Base-by-base conservation (phyloP, 306 rosid genomes). In the Fragaria vesca region DNA sequence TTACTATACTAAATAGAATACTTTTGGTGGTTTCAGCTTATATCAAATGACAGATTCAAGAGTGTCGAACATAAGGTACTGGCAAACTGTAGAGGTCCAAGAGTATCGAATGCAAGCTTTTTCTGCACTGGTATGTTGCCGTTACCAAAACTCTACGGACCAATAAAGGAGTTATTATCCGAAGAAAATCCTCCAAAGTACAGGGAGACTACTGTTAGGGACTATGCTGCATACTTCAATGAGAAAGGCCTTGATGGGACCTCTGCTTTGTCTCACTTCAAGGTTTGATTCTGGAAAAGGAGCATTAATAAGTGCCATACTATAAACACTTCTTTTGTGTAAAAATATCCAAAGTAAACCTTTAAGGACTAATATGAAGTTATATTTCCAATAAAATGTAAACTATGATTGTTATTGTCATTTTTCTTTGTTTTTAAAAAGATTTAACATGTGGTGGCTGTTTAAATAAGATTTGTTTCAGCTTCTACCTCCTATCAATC, bases 31-130 rank as follows among this genome's bases (percentile, higher is more conserved):
- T 61, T 57, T 26, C 66, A 61, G 38, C 66, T 61, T 1, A 61
- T 72, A 58, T 52, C 91, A 24, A 89, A 89, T 36, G 93, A 87
- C 58, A 83, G 51, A 79, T 89, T 89, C 79, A 83, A 73, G 75
- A 84, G 87, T 20, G 54, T 77, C 40, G 82, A 84, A 16, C 82
- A 84, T 50, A 77, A 77, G 71, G 80, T 80, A 12, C 36, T 77
- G 50, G 87, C 84, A 24, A 80, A 78, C 26, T 51, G 2, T 42
- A 21, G 0, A 18, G 84, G 62, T 32, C 78, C 81, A 8, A 32
- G 81, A 12, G n/a, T 51, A 52, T 72, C 76, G 2, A 11, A 52
- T 72, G 66, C 76, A 4, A 5, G n/a, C 48, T 72, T 72, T 24
- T 52, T 52, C 3, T 0, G 7, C 76, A 72, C 76, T 11, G 65